Percentiles rank a stretch among this genome's conserved stretches.
These are phyloP conservation scores for Phytopythium sindhum DNA, from an alignment of 352 stramenopile genomes.

Conservation along the genomic window DNA sequence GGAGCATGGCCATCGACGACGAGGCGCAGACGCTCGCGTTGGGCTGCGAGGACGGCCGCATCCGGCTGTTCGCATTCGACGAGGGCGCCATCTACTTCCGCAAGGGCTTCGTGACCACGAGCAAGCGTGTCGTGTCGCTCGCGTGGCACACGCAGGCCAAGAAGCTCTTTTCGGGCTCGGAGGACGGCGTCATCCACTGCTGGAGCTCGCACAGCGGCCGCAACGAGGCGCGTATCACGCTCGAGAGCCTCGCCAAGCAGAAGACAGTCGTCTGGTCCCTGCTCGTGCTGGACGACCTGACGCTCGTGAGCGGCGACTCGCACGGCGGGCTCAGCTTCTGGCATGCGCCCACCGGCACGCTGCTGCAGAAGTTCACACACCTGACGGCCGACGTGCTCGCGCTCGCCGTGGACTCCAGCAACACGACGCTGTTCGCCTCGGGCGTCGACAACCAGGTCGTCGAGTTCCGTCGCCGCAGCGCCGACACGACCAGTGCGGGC, in stretches of 20 bases:
- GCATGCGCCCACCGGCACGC: slow-evolving; percentile 88
- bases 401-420: slow-evolving; percentile 76
- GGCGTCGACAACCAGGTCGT: slow-evolving; percentile 93
- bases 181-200: slow-evolving; percentile 86
- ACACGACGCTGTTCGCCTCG: slow-evolving; percentile 90
- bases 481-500: not conserved
- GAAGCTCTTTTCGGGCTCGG: slow-evolving; percentile 83
- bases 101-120: slow-evolving; percentile 79
- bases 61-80: slow-evolving; percentile 84
- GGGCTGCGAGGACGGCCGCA: slow-evolving; percentile 88
- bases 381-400: slow-evolving; percentile 89
- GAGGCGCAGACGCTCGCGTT: slow-evolving; percentile 63
- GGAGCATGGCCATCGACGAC: slow-evolving; percentile 81
- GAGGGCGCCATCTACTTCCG: slow-evolving; percentile 74
- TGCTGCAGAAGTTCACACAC: slow-evolving; percentile 92
- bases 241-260: slow-evolving; percentile 75
- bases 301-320: slow-evolving; percentile 91
- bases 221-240: slow-evolving; percentile 82
- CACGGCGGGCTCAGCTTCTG: slow-evolving; percentile 92
- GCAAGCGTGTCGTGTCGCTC: slow-evolving; percentile 75
- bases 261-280: slow-evolving; percentile 89
- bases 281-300: slow-evolving; percentile 86
- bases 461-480: slow-evolving; percentile 56
- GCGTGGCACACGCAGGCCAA: slow-evolving; percentile 71
- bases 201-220: slow-evolving; percentile 77